These are phyloP conservation scores for Dryadomyces quercivorus DNA, from an alignment of 2,329 filamentous ascomycete species.

Conservation along the genomic window DNA sequence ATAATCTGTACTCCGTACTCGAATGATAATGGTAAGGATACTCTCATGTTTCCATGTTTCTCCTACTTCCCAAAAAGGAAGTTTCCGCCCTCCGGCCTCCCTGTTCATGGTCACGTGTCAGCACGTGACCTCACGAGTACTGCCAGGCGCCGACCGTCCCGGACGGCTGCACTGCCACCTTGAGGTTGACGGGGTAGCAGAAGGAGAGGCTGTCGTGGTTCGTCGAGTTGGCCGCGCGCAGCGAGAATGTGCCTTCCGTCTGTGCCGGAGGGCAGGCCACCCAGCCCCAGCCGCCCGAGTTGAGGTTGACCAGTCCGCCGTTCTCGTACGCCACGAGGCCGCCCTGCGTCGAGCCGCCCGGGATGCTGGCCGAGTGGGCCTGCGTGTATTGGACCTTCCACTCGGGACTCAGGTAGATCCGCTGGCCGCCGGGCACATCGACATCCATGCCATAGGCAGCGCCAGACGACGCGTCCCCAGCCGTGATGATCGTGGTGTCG, in stretches of 20 bases:
- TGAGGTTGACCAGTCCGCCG: conserved; percentile 22
- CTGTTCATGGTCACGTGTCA: background rate
- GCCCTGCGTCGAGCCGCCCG: conserved; percentile 14
- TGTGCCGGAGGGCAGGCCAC: conserved; percentile 17
- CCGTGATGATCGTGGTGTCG: conserved; percentile 15
- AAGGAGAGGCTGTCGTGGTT: conserved; percentile 12
- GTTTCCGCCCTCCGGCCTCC: no score
- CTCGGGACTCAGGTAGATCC: conserved; percentile 15
- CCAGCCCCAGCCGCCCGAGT: conserved; percentile 19
- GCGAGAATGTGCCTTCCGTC: conserved; percentile 14
- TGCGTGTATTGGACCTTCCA: conserved; percentile 21
- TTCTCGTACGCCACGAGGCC: conserved; percentile 19
- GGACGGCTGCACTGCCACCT: conserved; percentile 13
- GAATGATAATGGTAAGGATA: no score
- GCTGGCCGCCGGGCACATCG: conserved; percentile 21
- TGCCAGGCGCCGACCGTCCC: conserved; percentile 18
- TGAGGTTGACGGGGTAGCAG: conserved; percentile 18
- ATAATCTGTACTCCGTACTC: no score
- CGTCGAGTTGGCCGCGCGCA: conserved; percentile 16
- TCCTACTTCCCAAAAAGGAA: background rate
- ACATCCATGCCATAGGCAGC: conserved; percentile 16
- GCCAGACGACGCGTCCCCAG: background rate
- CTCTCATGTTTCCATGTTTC: background rate
- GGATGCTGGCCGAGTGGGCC: conserved; percentile 21
- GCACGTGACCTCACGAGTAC: conserved; percentile 15